Percentiles rank a stretch among this genome's conserved stretches.
These are phyloP conservation scores for Thalassiosira exigua DNA, from an alignment of 352 stramenopile genomes.

Conservation along the genomic window DNA sequence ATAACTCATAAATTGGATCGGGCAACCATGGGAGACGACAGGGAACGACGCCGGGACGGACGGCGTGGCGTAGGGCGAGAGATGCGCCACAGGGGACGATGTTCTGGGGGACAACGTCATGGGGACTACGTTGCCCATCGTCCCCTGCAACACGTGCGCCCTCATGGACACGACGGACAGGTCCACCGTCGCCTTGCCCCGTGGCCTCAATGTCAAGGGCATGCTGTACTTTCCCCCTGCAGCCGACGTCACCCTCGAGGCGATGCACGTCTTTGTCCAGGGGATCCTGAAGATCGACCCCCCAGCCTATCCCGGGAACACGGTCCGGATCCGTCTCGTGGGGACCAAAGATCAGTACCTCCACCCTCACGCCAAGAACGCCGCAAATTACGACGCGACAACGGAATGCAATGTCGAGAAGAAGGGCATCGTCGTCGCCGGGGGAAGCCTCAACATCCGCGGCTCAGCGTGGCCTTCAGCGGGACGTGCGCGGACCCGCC, in stretches of 20 bases:
- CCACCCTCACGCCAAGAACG: slow-evolving; percentile 10
- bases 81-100: too few species aligned
- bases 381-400: neutral
- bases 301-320: slow-evolving; percentile 4
- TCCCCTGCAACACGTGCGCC: slow-evolving; percentile 26
- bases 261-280: slow-evolving; percentile 30
- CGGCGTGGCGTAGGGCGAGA: too few species aligned
- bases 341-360: slow-evolving; percentile 10
- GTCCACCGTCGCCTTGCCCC: neutral
- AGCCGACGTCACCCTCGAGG: slow-evolving; percentile 1
- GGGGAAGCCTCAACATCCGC: slow-evolving; percentile 18
- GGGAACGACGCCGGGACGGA: too few species aligned
- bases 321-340: slow-evolving; percentile 4
- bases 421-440: slow-evolving; percentile 12
- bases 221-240: slow-evolving; percentile 15
- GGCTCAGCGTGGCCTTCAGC: too few species aligned
- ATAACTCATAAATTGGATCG: too few species aligned
- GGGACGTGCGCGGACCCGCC: too few species aligned
- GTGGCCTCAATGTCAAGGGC: slow-evolving; percentile 15
- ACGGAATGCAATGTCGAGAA: slow-evolving; percentile 16
- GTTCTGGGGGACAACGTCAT: too few species aligned
- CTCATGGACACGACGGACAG: slow-evolving; percentile 8
- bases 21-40: too few species aligned
- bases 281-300: slow-evolving; percentile 33
- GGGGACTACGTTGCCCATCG: slow-evolving; percentile 1